Evolutionary conservation across 2,329 filamentous ascomycete species (phyloP), one percentile per base, ranked within the genome.

Genomic region (Thelonectria olida): DNA sequence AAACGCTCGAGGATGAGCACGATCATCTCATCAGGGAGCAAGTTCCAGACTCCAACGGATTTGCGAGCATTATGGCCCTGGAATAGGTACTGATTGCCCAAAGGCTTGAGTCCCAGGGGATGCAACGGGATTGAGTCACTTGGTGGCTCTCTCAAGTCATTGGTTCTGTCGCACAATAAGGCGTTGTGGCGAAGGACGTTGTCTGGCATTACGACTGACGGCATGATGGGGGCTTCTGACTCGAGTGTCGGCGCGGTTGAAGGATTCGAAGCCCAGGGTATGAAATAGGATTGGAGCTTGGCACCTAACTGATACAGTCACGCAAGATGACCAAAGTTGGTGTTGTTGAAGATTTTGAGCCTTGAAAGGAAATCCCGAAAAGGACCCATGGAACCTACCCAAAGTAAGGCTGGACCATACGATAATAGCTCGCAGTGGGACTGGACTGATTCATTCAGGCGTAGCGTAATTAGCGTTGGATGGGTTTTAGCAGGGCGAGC

Each of bases 31-130:
- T 98, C 95, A 4, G 94, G 91, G 54, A 97, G 79, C 38, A 77
- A 74, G 58, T 84, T 84, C 73, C 97, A 90, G 5, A 74, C 73
- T 15, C 93, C 94, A 63, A 88, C 85, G 38, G 81, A 83, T 49
- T 81, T 76, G 61, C 92, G 91, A 48, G 93, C 85, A 78, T 92
- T 92, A 56, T 82, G 82, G 2, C 81, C 82, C 12, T 87, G 82
- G 19, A 88, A 87, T 42, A 95, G 85, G 49, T 85, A 89, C 68
- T 90, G 89, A 80, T 99, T 98, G 36, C 95, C 96, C 63, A 91
- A 85, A 1, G 96, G 95, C 74, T 93, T 96, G 66, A 98, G 84
- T 28, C 91, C 91, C 47, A 97, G 81, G 36, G 93, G 93, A 81
- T 98, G 95, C 38, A 84, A 82, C 51, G 91, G 90, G 54, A 97